Base-by-base conservation (phyloP, 371 early-diverging fungal genomes). In the Blakeslea trispora region DNA sequence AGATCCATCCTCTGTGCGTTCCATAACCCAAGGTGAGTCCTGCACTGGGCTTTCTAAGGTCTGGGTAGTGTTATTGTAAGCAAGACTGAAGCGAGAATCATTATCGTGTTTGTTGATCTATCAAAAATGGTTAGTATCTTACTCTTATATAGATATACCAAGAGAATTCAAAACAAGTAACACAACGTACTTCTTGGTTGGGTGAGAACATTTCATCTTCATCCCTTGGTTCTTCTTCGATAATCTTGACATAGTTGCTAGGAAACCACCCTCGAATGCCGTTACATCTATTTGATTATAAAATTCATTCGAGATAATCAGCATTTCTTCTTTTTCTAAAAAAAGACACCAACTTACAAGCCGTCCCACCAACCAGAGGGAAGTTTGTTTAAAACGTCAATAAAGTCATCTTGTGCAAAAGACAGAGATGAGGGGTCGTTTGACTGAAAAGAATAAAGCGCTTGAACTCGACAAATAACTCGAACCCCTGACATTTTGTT, bases 341-440 rank as follows among this genome's bases (percentile, higher is more conserved):
- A n/a, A n/a, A n/a, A 44, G 6, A 53, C 42, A 28, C 15, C 9
- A 15, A 54, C 48, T 50, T 59, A 83, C 71, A 63, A 55, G 15
- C 90, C 91, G 66, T 93, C 89, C 94, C 94, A 94, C 94, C 94
- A 94, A 6, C 94, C 94, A 0, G 90, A 83, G 55, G 88, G 84
- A 55, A 91, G 82, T 58, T 87, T 85, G 3, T 81, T 75, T 19
- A 89, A 72, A 10, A 94, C 94, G 65, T 89, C 83, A 65, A 93
- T 86, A 37, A 84, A 66, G 59, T 93, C 93, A 60, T 87, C 89
- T 61, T 84, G 75, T 11, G 76, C 61, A 53, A 94, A 92, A 11
- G 82, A 71, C 50, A 94, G 81, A 22, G 85, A 81, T 39, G 88
- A 74, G 50, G 78, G 71, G 48, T 81, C 92, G 22, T 84, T 75